Conservation (phyloP, 768 basidiomycete species). For the Baorangia bicolor region DNA sequence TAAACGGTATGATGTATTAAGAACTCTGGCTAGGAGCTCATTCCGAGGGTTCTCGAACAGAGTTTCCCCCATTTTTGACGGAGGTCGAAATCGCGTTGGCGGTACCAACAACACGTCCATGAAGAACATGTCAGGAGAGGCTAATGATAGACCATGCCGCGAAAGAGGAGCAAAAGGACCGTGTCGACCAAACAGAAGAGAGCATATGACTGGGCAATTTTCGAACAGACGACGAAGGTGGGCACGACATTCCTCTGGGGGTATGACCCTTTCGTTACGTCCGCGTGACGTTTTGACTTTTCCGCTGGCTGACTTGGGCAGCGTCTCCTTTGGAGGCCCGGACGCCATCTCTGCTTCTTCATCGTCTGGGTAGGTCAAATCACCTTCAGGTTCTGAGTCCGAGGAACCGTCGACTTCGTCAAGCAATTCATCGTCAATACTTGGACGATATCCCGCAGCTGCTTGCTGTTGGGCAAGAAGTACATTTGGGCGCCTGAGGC, state of each 20-base stretch:
- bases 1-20: slow-evolving; percentile 77
- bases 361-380: slow-evolving; percentile 51
- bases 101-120: slow-evolving; percentile 88
- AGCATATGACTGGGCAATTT: slow-evolving; percentile 80
- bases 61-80: slow-evolving; percentile 86
- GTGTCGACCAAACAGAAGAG: slow-evolving; percentile 89
- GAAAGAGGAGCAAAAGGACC: slow-evolving; percentile 73
- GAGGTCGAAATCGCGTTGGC: slow-evolving; percentile 94
- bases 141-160: slow-evolving; percentile 58
- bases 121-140: slow-evolving; percentile 96
- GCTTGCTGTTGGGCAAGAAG: slow-evolving; percentile 47
- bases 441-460: slow-evolving; percentile 24
- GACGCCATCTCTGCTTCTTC: slow-evolving; percentile 43
- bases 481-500: slow-evolving; percentile 74
- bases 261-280: slow-evolving; percentile 85
- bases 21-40: slow-evolving; percentile 76
- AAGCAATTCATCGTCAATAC: slow-evolving; percentile 27
- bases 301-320: slow-evolving; percentile 74
- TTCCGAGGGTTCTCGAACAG: slow-evolving; percentile 98
- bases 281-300: slow-evolving; percentile 74
- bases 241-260: slow-evolving; percentile 90
- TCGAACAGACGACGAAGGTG: slow-evolving; percentile 87
- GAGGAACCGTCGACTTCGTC: slow-evolving; percentile 50
- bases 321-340: slow-evolving; percentile 27
- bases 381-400: slow-evolving; percentile 48